Evolutionary conservation across 1,284 basidiomycete species (phyloP).

Genomic region (Ganoderma boninense): DNA sequence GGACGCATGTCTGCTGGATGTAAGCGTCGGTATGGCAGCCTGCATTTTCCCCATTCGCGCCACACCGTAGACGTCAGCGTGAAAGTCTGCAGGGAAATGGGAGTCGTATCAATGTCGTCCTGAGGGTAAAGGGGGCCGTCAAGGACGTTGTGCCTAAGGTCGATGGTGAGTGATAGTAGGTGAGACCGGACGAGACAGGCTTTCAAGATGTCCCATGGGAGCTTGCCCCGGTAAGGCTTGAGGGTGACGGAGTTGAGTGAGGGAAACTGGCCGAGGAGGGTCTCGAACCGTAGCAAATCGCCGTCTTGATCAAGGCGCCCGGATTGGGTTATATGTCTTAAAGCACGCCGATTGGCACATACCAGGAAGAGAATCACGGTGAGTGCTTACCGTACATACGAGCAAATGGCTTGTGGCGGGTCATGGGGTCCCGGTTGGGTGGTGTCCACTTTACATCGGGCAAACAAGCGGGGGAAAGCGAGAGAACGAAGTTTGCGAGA

Average conservation of each 20-base stretch:
- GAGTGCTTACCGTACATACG: not conserved
- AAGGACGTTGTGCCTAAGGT: not conserved
- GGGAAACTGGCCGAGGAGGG: not conserved
- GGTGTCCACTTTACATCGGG: not conserved
- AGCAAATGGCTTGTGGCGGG: not conserved
- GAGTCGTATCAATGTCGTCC: not conserved
- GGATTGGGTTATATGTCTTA: not conserved
- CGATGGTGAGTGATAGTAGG: not conserved
- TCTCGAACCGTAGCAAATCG: not conserved
- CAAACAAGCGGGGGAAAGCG: not conserved
- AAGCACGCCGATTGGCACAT: not conserved
- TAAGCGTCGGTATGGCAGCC: not conserved
- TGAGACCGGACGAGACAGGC: not conserved
- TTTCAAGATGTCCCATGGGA: not conserved
- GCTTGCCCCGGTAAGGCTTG: not conserved
- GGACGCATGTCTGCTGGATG: not conserved
- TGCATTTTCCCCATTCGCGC: not conserved
- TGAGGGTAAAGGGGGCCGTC: not conserved
- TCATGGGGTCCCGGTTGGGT: not conserved
- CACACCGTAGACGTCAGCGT: not conserved
- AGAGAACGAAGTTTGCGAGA: not conserved
- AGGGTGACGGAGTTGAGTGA: not conserved
- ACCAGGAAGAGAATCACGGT: not conserved
- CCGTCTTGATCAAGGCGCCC: not conserved
- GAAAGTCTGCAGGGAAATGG: not conserved